Evolutionary conservation across 306 rosid species (phyloP).

Genomic region (Pyrus communis): DNA sequence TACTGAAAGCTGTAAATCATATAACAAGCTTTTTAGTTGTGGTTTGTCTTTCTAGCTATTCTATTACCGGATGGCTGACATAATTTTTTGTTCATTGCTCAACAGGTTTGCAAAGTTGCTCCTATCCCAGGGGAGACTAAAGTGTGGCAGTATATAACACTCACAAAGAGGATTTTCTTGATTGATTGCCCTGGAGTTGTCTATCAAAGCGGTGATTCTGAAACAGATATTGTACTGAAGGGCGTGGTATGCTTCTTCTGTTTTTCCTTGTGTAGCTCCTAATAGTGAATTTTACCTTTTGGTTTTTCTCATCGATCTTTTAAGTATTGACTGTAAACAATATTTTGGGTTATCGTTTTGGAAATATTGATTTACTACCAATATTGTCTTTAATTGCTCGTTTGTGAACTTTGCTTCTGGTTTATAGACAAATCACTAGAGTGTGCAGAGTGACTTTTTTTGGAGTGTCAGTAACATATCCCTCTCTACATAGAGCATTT

Average conservation of each 20-base stretch:
- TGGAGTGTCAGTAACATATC: background rate
- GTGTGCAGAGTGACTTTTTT: background rate
- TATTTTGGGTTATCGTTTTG: background rate
- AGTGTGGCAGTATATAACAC: constrained; percentile 96
- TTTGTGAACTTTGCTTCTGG: background rate
- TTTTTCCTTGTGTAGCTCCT: background rate
- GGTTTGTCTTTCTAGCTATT: background rate
- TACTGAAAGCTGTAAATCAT: no score
- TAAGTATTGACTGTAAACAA: background rate
- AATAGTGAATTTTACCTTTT: background rate
- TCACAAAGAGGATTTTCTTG: constrained; percentile 87
- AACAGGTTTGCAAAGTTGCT: constrained; percentile 95
- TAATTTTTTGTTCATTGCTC: constrained; percentile 1
- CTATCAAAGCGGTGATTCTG: constrained; percentile 72
- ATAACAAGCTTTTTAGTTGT: background rate
- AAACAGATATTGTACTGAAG: constrained; percentile 84
- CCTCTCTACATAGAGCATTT: background rate
- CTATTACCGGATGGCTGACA: constrained; percentile 1
- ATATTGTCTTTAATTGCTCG: background rate
- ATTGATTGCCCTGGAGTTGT: constrained; percentile 97
- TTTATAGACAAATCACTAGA: background rate
- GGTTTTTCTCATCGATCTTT: background rate
- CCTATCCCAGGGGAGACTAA: constrained; percentile 97
- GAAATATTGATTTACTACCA: background rate
- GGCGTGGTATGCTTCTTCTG: constrained; percentile 64